Conservation (phyloP, 2,329 filamentous ascomycete genomes). For the Lomentospora prolificans region DNA sequence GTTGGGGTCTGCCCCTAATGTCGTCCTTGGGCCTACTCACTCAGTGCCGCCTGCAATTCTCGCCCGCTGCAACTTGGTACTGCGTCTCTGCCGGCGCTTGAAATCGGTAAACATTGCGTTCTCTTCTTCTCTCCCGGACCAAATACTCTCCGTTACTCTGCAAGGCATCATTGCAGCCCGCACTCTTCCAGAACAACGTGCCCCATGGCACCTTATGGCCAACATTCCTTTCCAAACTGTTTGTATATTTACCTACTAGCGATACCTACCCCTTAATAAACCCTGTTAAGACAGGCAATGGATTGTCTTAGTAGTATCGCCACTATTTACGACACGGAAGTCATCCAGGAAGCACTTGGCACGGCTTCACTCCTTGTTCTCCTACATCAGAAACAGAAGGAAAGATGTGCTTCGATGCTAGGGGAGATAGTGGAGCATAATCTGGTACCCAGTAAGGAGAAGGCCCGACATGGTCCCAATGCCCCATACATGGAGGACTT, state of each 20-base stretch:
- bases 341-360: conserved; percentile 41
- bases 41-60: conserved; percentile 31
- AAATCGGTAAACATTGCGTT: conserved; percentile 38
- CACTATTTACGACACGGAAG: conserved; percentile 32
- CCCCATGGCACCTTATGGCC: conserved; percentile 49
- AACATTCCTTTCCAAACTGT: conserved; percentile 51
- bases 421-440: conserved; percentile 26
- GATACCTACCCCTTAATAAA: conserved; percentile 39
- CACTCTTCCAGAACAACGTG: conserved; percentile 29
- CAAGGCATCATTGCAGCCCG: conserved; percentile 36
- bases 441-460: conserved; percentile 15
- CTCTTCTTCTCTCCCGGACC: conserved; percentile 29
- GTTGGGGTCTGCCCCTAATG: conserved; percentile 30
- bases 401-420: conserved; percentile 29
- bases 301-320: conserved; percentile 31
- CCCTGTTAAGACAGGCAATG: conserved; percentile 41
- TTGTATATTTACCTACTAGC: conserved; percentile 43
- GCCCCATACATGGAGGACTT: conserved; percentile 19
- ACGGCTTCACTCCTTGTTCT: conserved; percentile 44
- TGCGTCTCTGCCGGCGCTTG: conserved; percentile 45
- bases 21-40: conserved; percentile 29
- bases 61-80: conserved; percentile 43
- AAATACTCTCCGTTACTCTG: conserved; percentile 34
- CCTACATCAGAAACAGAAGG: conserved; percentile 40
- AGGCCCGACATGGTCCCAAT: not conserved